Conservation (phyloP, 2,329 filamentous ascomycete genomes). For the Triangularia setosa region DNA sequence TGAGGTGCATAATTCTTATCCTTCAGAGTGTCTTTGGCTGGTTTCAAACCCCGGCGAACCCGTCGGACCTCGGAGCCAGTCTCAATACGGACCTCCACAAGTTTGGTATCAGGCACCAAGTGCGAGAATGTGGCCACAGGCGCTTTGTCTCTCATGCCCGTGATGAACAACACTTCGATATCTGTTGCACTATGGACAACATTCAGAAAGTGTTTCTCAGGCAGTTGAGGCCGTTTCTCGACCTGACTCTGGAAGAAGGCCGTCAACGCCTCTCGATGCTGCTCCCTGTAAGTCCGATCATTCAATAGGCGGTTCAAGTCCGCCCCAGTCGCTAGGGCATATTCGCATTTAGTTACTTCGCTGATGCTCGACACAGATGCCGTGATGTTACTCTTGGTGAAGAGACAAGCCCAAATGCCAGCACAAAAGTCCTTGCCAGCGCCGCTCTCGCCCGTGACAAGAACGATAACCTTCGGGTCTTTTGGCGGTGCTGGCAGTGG, state of each 20-base stretch:
- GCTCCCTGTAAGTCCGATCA: slow-evolving; percentile 59
- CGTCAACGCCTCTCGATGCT: slow-evolving; percentile 51
- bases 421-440: slow-evolving; percentile 61
- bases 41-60: slow-evolving; percentile 29
- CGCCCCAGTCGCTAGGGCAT: slow-evolving; percentile 46
- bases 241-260: slow-evolving; percentile 48
- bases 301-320: slow-evolving; percentile 44
- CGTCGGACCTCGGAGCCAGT: slow-evolving; percentile 36
- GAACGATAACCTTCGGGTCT: slow-evolving; percentile 47
- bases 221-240: slow-evolving; percentile 40
- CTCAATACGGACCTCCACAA: slow-evolving; percentile 52
- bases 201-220: slow-evolving; percentile 47
- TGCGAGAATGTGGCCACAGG: slow-evolving; percentile 52
- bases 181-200: slow-evolving; percentile 39
- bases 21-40: slow-evolving; percentile 10
- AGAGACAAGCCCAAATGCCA: slow-evolving; percentile 43
- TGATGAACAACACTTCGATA: slow-evolving; percentile 56
- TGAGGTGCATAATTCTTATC: slow-evolving; percentile 21
- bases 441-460: slow-evolving; percentile 53
- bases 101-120: slow-evolving; percentile 47
- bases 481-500: slow-evolving; percentile 41
- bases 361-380: slow-evolving; percentile 53
- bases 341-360: slow-evolving; percentile 54
- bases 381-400: slow-evolving; percentile 34
- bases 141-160: slow-evolving; percentile 59